Conservation (phyloP, 2,329 filamentous ascomycete genomes). For the Aspergillus quadrilineatus region DNA sequence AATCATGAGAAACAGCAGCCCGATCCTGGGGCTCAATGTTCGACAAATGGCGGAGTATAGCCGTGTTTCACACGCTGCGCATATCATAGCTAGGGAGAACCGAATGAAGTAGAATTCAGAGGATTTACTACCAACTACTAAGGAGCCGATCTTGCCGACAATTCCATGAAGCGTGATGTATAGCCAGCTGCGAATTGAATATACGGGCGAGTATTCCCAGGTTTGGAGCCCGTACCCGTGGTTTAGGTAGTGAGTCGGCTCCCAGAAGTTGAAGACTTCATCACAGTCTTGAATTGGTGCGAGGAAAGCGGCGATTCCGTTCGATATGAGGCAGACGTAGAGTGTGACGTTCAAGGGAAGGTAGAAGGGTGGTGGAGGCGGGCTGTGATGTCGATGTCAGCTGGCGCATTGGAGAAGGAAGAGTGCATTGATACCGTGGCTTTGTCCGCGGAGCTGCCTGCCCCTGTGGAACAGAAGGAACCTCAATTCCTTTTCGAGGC, state of each 20-base stretch:
- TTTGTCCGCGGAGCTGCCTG: slow-evolving; percentile 24
- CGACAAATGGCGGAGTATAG: slow-evolving; percentile 75
- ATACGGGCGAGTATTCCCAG: slow-evolving; percentile 97
- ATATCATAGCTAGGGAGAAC: slow-evolving; percentile 69
- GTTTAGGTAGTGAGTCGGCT: slow-evolving; percentile 88
- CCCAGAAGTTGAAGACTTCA: slow-evolving; percentile 99
- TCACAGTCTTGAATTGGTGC: slow-evolving; percentile 97
- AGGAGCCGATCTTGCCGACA: slow-evolving; percentile 63
- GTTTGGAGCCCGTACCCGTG: slow-evolving; percentile 94
- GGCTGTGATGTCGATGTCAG: slow-evolving; percentile 24
- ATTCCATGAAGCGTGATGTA: slow-evolving; percentile 80
- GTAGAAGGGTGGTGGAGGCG: slow-evolving; percentile 52
- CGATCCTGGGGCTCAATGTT: slow-evolving; percentile 78
- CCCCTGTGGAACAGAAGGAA: slow-evolving; percentile 6
- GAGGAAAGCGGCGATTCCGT: slow-evolving; percentile 72
- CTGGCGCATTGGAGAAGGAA: neutral
- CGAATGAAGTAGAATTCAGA: slow-evolving; percentile 86
- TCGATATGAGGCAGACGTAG: slow-evolving; percentile 73
- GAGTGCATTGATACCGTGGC: slow-evolving; percentile 24
- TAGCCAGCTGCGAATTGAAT: slow-evolving; percentile 91
- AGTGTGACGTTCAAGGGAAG: slow-evolving; percentile 75
- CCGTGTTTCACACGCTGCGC: slow-evolving; percentile 77
- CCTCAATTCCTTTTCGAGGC: slow-evolving; percentile 17
- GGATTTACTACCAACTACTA: slow-evolving; percentile 52
- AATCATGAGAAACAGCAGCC: slow-evolving; percentile 76